Evolutionary conservation across 176 grass and related monocot species (phyloP).

Genomic region (Zea luxurians): DNA sequence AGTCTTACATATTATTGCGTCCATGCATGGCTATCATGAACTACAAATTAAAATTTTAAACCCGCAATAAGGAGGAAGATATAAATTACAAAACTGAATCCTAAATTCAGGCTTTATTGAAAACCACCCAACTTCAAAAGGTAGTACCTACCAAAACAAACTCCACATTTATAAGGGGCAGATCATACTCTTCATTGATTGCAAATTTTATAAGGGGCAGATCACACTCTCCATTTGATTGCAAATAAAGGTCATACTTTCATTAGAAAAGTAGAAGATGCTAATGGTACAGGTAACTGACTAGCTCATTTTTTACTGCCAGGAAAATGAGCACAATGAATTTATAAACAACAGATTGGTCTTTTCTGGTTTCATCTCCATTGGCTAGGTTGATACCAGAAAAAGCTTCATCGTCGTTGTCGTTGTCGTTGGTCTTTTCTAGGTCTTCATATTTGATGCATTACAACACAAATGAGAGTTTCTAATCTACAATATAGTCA

Average conservation of each 20-base stretch:
- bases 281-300: constrained; percentile 2
- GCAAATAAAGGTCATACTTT: not conserved
- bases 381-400: no score
- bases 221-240: not conserved
- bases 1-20: not conserved
- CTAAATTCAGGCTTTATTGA: constrained; percentile 6
- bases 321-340: constrained; percentile 42
- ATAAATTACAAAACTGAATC: not conserved
- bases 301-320: not conserved
- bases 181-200: no score
- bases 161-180: not conserved
- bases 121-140: constrained; percentile 14
- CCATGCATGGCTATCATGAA: not conserved
- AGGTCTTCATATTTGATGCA: constrained; percentile 7
- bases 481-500: constrained; percentile 12
- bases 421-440: not conserved
- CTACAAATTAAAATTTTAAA: not conserved
- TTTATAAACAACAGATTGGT: not conserved
- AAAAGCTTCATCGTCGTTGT: no score
- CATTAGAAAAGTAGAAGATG: not conserved
- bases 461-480: not conserved
- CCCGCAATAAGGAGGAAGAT: not conserved
- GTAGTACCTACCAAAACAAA: constrained; percentile 10
- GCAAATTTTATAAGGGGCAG: no score
- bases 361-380: not conserved